A percentile compares a stretch with the other conserved stretches of the same genome.
These are phyloP conservation scores for Hygrocybe coccinea DNA, from an alignment of 768 basidiomycete genomes.

Conservation along the genomic window DNA sequence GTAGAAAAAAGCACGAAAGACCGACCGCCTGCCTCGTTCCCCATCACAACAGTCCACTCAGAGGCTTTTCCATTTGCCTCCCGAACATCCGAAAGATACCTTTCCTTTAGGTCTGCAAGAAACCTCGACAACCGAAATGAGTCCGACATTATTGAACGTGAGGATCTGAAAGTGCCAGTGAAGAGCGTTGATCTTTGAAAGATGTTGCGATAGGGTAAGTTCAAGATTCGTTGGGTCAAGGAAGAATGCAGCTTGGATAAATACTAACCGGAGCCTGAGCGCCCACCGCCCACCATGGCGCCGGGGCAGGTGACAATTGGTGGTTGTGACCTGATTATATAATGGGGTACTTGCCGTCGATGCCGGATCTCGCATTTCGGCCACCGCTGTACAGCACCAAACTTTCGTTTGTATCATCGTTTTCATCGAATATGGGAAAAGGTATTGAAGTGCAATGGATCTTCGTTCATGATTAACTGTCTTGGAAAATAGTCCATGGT, in stretches of 20 bases:
- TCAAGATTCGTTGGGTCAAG: too few relatives aligned
- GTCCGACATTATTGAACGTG: background rate
- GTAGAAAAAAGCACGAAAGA: constrained; percentile 1
- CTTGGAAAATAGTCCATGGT: constrained; percentile 72
- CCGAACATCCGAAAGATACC: background rate
- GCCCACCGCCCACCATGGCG: too few relatives aligned
- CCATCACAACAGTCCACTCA: constrained; percentile 86
- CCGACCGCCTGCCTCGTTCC: constrained; percentile 94
- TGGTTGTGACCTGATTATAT: too few relatives aligned
- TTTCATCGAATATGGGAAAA: background rate
- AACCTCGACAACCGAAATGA: background rate
- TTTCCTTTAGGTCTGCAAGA: background rate
- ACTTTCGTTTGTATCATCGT: background rate
- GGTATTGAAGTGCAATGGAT: background rate
- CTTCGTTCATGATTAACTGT: background rate
- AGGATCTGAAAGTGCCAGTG: background rate
- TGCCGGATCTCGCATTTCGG: background rate
- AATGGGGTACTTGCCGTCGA: background rate
- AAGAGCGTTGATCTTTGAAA: background rate
- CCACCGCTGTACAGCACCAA: background rate
- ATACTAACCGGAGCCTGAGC: too few relatives aligned
- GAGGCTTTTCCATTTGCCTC: constrained; percentile 26
- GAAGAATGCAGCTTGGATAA: too few relatives aligned
- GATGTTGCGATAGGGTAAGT: too few relatives aligned
- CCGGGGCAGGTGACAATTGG: too few relatives aligned